Conservation (phyloP, 192 early-diverging fungal genomes). For the Obelidium mucronatum region DNA sequence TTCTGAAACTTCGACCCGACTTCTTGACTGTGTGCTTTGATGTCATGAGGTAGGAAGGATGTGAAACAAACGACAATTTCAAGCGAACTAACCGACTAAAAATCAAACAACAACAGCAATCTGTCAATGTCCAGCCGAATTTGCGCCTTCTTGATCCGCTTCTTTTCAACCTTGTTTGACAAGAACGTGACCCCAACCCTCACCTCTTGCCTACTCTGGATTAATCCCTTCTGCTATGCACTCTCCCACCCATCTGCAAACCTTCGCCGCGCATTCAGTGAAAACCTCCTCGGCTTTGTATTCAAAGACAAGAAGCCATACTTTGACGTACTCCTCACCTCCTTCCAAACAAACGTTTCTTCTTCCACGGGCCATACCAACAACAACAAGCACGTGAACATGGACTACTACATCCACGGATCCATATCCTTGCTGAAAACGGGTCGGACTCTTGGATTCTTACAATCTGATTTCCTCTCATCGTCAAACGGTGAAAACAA, state of each 20-base stretch:
- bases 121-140: slow-evolving; percentile 22
- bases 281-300: slow-evolving; percentile 59
- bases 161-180: slow-evolving; percentile 25
- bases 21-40: slow-evolving; percentile 67
- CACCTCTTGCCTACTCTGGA: slow-evolving; percentile 57
- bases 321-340: slow-evolving; percentile 12
- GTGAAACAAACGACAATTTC: neutral
- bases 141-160: slow-evolving; percentile 14
- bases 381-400: no score
- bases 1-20: slow-evolving; percentile 67
- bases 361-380: slow-evolving; percentile 27
- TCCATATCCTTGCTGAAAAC: slow-evolving; percentile 65
- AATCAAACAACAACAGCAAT: slow-evolving; percentile 9
- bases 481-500: slow-evolving; percentile 24
- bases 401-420: slow-evolving; percentile 63
- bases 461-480: slow-evolving; percentile 44
- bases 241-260: slow-evolving; percentile 45
- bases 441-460: slow-evolving; percentile 62
- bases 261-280: slow-evolving; percentile 63
- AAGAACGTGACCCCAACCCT: slow-evolving; percentile 29
- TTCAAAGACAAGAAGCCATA: slow-evolving; percentile 54
- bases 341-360: neutral
- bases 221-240: slow-evolving; percentile 59
- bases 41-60: slow-evolving; percentile 52
- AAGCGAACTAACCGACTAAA: neutral